These are phyloP conservation scores for Alternaria ventricosa DNA, from an alignment of 2,329 filamentous ascomycete species.

Conservation along the genomic window DNA sequence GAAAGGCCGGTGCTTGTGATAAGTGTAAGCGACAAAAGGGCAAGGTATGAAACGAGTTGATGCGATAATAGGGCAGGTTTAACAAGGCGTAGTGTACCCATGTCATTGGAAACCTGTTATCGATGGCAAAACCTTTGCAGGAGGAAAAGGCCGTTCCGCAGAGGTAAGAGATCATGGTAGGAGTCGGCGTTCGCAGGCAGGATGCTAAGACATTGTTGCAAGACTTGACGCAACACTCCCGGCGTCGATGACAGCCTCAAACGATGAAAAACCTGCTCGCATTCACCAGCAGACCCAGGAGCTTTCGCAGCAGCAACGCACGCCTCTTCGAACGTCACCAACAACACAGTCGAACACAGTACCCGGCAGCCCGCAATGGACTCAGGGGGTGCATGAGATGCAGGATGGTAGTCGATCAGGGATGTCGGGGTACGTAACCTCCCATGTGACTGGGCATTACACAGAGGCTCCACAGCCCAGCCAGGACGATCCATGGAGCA, in stretches of 20 bases:
- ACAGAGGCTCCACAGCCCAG: neutral
- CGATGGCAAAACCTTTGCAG: neutral
- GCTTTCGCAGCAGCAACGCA: neutral
- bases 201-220: neutral
- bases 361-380: neutral
- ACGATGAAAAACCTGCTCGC: neutral
- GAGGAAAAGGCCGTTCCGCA: neutral
- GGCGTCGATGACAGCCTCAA: neutral
- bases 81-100: constrained; percentile 3
- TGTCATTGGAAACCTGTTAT: neutral
- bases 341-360: neutral
- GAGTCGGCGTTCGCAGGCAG: too few species aligned
- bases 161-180: neutral
- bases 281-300: neutral
- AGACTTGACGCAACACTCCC: neutral
- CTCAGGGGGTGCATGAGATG: neutral
- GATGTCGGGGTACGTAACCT: constrained; percentile 2
- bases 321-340: neutral
- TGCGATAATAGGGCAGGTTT: neutral
- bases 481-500: neutral
- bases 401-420: neutral
- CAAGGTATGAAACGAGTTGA: constrained; percentile 22
- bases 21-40: constrained; percentile 35
- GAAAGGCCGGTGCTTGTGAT: constrained; percentile 36
- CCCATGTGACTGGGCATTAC: neutral